These are phyloP conservation scores for Yarrowia yakushimensis DNA, from an alignment of 805 yeast species.

Conservation along the genomic window DNA sequence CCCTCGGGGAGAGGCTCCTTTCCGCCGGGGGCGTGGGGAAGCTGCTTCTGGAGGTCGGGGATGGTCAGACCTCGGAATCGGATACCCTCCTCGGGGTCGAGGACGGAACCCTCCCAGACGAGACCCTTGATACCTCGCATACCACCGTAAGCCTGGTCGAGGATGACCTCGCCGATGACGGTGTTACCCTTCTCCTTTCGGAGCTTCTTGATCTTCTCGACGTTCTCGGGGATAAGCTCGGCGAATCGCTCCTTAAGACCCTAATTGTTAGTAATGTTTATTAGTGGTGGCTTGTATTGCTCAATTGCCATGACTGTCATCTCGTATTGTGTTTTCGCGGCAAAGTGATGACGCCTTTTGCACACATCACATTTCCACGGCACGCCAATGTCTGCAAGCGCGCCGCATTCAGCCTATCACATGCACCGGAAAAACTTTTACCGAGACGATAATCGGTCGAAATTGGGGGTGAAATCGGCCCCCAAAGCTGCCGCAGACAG, in stretches of 20 bases:
- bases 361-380: not conserved
- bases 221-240: constrained; percentile 84
- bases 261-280: constrained; percentile 24
- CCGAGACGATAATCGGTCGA: not conserved
- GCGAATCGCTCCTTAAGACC: constrained; percentile 92
- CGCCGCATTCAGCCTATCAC: not conserved
- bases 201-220: constrained; percentile 83
- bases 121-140: constrained; percentile 84
- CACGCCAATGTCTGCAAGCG: not conserved
- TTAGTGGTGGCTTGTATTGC: not conserved
- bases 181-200: constrained; percentile 83
- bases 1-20: constrained; percentile 60
- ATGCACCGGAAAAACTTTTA: constrained; percentile 24
- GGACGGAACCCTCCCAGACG: constrained; percentile 85
- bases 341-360: not conserved
- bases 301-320: not conserved
- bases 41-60: constrained; percentile 68
- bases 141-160: constrained; percentile 87
- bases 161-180: constrained; percentile 68
- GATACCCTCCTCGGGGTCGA: constrained; percentile 82
- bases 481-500: not conserved
- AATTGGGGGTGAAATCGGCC: too few relatives aligned
- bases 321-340: not conserved
- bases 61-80: constrained; percentile 82
- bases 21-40: constrained; percentile 70